These are phyloP conservation scores for Leavenworthia alabamica DNA, from an alignment of 345 rosid genomes.

Conservation along the genomic window DNA sequence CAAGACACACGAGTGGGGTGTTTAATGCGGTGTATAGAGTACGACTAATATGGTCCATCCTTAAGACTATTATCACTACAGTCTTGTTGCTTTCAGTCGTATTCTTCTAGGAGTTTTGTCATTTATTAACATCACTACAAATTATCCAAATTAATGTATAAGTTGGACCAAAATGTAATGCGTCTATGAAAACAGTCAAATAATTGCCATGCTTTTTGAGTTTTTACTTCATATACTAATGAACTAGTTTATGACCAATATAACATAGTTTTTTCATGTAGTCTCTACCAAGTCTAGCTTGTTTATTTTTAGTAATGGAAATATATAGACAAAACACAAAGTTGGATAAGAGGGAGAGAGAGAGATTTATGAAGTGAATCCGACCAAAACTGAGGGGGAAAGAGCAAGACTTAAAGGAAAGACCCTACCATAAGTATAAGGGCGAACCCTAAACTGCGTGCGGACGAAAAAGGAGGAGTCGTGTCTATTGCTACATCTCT, in stretches of 20 bases:
- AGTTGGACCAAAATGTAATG: conserved; percentile 8
- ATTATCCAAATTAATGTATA: not conserved
- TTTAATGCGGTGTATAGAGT: conserved; percentile 24
- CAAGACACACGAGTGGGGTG: conserved; percentile 36
- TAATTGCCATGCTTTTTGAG: not conserved
- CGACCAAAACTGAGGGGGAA: conserved; percentile 25
- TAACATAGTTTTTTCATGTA: not conserved
- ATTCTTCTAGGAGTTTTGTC: conserved; percentile 20
- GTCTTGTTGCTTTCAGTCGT: conserved; percentile 30
- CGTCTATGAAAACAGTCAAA: not conserved
- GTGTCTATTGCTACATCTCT: conserved; percentile 24
- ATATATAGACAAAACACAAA: not conserved
- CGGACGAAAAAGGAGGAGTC: conserved; percentile 9
- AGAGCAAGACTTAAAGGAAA: conserved; percentile 12
- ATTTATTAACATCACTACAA: conserved; percentile 13
- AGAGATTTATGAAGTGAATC: conserved; percentile 8
- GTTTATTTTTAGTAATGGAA: not conserved
- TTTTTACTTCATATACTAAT: not conserved
- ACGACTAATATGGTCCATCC: conserved; percentile 18
- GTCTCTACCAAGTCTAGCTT: not conserved
- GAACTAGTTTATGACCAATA: not conserved
- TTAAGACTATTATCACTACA: conserved; percentile 1
- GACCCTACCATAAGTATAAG: conserved; percentile 17
- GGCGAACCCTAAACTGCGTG: conserved; percentile 10
- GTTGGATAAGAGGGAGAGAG: conserved; percentile 18